Percentiles rank a stretch among this genome's conserved stretches.
Evolutionary conservation across 331 rosid species (phyloP).

Genomic region (Rosa hybrid): DNA sequence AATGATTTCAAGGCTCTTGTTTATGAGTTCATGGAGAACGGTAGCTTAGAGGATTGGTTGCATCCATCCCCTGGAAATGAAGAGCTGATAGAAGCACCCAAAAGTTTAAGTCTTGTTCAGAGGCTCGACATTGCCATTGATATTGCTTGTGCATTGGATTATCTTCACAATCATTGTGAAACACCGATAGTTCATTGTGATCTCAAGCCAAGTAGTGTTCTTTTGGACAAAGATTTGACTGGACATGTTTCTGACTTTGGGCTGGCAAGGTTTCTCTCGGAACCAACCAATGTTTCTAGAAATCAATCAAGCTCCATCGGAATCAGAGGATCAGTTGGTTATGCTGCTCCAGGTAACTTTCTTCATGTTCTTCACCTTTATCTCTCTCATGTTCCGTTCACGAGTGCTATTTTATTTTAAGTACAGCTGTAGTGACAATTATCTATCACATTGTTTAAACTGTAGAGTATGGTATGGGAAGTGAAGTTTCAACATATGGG

Average conservation of each 20-base stretch:
- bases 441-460: too few relatives aligned
- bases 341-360: not conserved
- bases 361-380: too few relatives aligned
- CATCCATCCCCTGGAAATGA: not conserved
- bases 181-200: not conserved
- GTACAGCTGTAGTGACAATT: too few relatives aligned
- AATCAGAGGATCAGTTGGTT: not conserved
- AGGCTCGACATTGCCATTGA: not conserved
- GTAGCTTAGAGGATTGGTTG: not conserved
- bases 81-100: not conserved
- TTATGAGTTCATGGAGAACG: not conserved
- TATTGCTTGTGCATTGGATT: not conserved
- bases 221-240: not conserved
- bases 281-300: not conserved
- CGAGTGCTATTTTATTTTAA: too few relatives aligned
- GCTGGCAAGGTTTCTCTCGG: not conserved
- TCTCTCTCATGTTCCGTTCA: too few relatives aligned
- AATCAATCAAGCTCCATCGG: not conserved
- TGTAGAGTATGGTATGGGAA: too few relatives aligned
- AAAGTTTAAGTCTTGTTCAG: not conserved
- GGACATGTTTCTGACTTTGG: constrained; percentile 12
- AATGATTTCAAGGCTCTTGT: not conserved
- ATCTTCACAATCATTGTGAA: not conserved
- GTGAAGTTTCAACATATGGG: too few relatives aligned
- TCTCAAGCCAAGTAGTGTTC: not conserved